A percentile compares a stretch with the other conserved stretches of the same genome.
These are phyloP conservation scores for Crithidia acanthocephali DNA, from an alignment of 208 protist genomes.

Conservation along the genomic window DNA sequence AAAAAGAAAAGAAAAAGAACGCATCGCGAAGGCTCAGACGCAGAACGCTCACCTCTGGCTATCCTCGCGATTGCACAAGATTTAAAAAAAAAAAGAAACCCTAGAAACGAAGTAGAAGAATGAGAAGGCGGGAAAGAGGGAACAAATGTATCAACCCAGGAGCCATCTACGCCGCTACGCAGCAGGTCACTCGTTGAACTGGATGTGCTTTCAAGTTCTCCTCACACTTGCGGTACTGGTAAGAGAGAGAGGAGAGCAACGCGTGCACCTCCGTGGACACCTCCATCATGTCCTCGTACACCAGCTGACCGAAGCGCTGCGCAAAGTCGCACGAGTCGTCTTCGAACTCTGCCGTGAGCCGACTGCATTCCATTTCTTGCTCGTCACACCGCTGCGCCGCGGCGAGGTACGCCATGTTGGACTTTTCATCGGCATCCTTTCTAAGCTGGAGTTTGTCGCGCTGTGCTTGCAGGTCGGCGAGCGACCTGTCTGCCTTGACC, in stretches of 20 bases:
- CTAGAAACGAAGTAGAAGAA: no score
- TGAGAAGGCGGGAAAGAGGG: no score
- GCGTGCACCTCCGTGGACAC: conserved; percentile 15
- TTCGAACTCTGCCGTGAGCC: conserved; percentile 36
- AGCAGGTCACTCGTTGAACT: not conserved
- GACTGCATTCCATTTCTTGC: conserved; percentile 28
- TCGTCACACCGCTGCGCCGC: conserved; percentile 21
- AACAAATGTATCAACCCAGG: no score
- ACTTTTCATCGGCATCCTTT: conserved; percentile 22
- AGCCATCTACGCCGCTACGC: not conserved
- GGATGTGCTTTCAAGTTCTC: conserved; percentile 19
- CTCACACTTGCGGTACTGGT: conserved; percentile 45
- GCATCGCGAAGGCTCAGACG: no score
- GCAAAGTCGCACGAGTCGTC: conserved; percentile 27
- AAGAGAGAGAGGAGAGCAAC: conserved; percentile 37
- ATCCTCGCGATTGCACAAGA: no score
- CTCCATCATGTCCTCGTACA: conserved; percentile 32
- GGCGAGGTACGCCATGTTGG: conserved; percentile 7
- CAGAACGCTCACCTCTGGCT: no score
- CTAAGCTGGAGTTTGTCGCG: conserved; percentile 31
- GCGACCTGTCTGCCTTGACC: conserved; percentile 27
- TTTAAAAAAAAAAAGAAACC: no score
- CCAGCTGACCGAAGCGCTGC: conserved; percentile 3
- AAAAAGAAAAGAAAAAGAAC: no score
- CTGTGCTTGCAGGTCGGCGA: conserved; percentile 6